These are phyloP conservation scores for Circinella minor DNA, from an alignment of 371 early-diverging fungal species.

Conservation along the genomic window DNA sequence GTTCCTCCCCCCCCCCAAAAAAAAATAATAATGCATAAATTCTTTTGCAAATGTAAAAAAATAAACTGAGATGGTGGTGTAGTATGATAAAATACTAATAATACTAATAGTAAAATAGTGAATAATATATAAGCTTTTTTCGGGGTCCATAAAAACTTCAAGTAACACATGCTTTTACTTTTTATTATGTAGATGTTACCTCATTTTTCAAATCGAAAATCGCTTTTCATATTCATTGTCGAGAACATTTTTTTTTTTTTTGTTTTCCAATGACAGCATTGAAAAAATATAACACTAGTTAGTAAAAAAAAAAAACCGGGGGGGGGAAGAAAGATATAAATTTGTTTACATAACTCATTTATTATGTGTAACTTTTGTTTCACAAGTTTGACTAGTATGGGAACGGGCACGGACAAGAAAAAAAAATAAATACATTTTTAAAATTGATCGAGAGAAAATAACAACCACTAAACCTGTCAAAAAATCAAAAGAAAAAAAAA, in stretches of 20 bases:
- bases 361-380: slow-evolving; percentile 10
- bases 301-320: neutral
- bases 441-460: neutral
- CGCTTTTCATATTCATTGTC: neutral
- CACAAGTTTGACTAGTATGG: slow-evolving; percentile 16
- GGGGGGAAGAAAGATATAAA: too few species aligned
- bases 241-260: neutral
- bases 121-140: too few species aligned
- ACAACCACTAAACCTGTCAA: slow-evolving; percentile 8
- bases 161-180: neutral
- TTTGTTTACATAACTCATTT: neutral
- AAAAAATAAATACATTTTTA: neutral
- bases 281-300: neutral
- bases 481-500: neutral
- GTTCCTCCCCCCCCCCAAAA: too few species aligned
- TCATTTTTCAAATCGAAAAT: neutral
- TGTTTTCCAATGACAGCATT: neutral
- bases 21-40: too few species aligned
- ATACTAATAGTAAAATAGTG: too few species aligned
- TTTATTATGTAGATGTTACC: neutral
- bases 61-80: too few species aligned
- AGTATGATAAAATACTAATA: too few species aligned
- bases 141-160: too few species aligned
- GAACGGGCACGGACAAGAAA: slow-evolving; percentile 14
- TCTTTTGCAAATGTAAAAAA: too few species aligned